These are phyloP conservation scores for Sugiyamaella novakii DNA, from an alignment of 1,139 yeast genomes.

Conservation along the genomic window DNA sequence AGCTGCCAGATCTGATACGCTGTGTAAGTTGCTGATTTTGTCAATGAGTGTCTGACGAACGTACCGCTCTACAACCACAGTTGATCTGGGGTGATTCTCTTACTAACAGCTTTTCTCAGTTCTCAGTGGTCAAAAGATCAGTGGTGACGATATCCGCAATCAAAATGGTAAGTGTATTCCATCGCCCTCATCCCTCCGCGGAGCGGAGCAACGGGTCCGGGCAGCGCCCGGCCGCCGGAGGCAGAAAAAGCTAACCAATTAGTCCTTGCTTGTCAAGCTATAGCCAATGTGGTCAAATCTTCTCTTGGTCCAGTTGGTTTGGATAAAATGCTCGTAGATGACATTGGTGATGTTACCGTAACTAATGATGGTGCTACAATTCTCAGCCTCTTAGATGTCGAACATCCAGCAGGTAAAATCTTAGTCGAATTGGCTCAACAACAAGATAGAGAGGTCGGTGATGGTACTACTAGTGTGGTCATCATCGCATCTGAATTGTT, in stretches of 20 bases:
- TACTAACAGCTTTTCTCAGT: conserved; percentile 42
- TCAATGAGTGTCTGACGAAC: background rate
- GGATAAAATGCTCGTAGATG: conserved; percentile 98
- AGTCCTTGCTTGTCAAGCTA: conserved; percentile 90
- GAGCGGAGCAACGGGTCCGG: no score
- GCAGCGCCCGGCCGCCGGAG: no score
- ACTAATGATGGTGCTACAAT: conserved; percentile 99
- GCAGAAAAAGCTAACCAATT: background rate
- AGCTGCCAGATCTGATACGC: conserved; percentile 84
- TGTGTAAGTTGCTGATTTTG: conserved; percentile 48
- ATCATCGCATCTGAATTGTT: conserved; percentile 91
- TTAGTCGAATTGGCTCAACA: conserved; percentile 97
- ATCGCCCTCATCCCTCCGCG: no score
- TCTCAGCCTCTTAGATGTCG: conserved; percentile 85
- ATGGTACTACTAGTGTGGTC: conserved; percentile 90
- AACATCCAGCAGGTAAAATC: conserved; percentile 98
- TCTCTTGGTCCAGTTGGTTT: conserved; percentile 98
- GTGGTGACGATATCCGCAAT: conserved; percentile 95
- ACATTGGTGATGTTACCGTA: conserved; percentile 97
- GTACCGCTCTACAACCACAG: no score
- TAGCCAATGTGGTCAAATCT: conserved; percentile 95
- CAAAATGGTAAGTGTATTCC: conserved; percentile 73
- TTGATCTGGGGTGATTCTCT: no score
- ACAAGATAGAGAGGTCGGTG: conserved; percentile 98
- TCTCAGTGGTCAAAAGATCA: conserved; percentile 92